phyloP scores from a whole-genome alignment of 1,284 basidiomycete genomes.

The Crucibulum parvulum region DNA sequence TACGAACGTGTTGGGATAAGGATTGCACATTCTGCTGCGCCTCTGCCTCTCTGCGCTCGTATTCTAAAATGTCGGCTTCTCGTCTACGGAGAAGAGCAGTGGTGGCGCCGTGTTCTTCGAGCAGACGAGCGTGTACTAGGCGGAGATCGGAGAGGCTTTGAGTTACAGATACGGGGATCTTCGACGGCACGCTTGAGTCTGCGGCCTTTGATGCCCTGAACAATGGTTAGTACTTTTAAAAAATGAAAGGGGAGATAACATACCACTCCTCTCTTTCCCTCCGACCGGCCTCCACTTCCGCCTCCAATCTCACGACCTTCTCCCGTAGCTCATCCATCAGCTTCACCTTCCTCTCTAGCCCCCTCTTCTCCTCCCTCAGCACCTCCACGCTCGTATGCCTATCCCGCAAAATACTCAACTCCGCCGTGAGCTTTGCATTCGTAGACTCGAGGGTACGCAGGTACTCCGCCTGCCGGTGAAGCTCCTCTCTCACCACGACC shows the following conservation, averaged over 20 bases:
- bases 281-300: slow-evolving; percentile 64
- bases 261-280: slow-evolving; percentile 63
- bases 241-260: slow-evolving; percentile 12
- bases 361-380: slow-evolving; percentile 76
- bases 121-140: slow-evolving; percentile 61
- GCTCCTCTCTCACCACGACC: slow-evolving; percentile 64
- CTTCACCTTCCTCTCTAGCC: slow-evolving; percentile 62
- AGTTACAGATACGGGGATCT: slow-evolving; percentile 57
- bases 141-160: slow-evolving; percentile 64
- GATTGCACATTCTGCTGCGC: slow-evolving; percentile 37
- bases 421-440: slow-evolving; percentile 63
- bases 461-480: slow-evolving; percentile 67
- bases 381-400: slow-evolving; percentile 70
- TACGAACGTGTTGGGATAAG: slow-evolving; percentile 43
- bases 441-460: slow-evolving; percentile 66
- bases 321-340: slow-evolving; percentile 63
- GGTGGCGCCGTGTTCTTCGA: slow-evolving; percentile 69
- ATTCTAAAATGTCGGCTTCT: slow-evolving; percentile 54
- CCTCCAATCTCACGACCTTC: slow-evolving; percentile 62
- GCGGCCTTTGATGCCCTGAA: slow-evolving; percentile 46
- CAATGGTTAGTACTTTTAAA: not conserved
- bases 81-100: slow-evolving; percentile 54
- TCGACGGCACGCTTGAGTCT: slow-evolving; percentile 43
- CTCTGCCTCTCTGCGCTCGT: slow-evolving; percentile 43
- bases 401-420: slow-evolving; percentile 60